A percentile compares a stretch with the other conserved stretches of the same genome.
phyloP scores from a whole-genome alignment of 2,329 filamentous ascomycete species.

The Ophiocordyceps australis region DNA sequence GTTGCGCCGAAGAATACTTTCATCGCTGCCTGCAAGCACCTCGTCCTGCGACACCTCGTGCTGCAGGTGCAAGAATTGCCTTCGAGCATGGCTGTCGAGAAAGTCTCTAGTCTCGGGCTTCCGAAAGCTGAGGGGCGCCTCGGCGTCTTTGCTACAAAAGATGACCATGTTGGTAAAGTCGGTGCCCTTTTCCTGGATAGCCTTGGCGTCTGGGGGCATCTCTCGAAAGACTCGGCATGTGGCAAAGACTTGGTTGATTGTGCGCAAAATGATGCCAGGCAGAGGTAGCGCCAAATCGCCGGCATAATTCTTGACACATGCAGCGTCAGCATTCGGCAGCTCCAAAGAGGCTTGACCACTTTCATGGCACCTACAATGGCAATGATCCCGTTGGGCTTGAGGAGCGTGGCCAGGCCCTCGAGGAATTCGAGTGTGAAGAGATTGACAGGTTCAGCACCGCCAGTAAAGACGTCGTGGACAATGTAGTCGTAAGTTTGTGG shows the following conservation, averaged over 20 bases:
- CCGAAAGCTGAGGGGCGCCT: slow-evolving; percentile 47
- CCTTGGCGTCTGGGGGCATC: slow-evolving; percentile 29
- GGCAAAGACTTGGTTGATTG: slow-evolving; percentile 70
- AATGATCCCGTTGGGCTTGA: slow-evolving; percentile 65
- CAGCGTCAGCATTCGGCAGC: no score
- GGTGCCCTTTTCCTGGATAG: slow-evolving; percentile 25
- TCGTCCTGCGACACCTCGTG: slow-evolving; percentile 44
- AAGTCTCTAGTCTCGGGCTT: slow-evolving; percentile 45
- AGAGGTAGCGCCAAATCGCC: slow-evolving; percentile 67
- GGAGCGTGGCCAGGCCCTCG: slow-evolving; percentile 45
- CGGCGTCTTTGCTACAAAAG: slow-evolving; percentile 58
- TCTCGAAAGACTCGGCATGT: slow-evolving; percentile 85
- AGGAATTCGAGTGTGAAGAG: slow-evolving; percentile 84
- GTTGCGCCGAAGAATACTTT: slow-evolving; percentile 38
- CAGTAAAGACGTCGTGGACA: slow-evolving; percentile 94
- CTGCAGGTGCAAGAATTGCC: slow-evolving; percentile 52
- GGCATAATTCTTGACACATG: slow-evolving; percentile 95
- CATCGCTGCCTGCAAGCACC: slow-evolving; percentile 24
- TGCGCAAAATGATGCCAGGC: slow-evolving; percentile 62
- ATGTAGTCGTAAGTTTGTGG: slow-evolving; percentile 66
- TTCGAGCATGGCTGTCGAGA: slow-evolving; percentile 51
- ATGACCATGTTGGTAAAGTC: slow-evolving; percentile 96
- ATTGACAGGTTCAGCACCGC: slow-evolving; percentile 74
- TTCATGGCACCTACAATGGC: slow-evolving; percentile 74
- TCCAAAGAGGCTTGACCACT: no score